phyloP scores from a whole-genome alignment of 2,329 filamentous ascomycete genomes.

The Incumbomyces delicatus region DNA sequence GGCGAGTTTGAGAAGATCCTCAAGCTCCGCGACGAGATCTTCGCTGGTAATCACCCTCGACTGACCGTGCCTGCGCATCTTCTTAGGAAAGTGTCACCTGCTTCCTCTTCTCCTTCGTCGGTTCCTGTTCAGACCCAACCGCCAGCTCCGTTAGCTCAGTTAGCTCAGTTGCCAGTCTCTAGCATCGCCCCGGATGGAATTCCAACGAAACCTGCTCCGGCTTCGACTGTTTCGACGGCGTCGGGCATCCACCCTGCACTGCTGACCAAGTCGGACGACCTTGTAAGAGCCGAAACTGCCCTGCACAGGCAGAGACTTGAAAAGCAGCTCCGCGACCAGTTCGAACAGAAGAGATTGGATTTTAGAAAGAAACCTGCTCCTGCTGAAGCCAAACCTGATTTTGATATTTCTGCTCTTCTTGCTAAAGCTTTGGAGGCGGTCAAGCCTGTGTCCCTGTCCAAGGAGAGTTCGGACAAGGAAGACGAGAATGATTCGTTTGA shows the following conservation, averaged over 20 bases:
- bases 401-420: slow-evolving; percentile 65
- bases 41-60: slow-evolving; percentile 59
- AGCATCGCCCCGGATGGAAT: slow-evolving; percentile 11
- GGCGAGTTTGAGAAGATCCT: slow-evolving; percentile 71
- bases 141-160: slow-evolving; percentile 18
- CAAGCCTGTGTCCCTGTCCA: slow-evolving; percentile 54
- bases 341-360: slow-evolving; percentile 52
- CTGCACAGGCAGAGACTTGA: slow-evolving; percentile 75
- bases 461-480: slow-evolving; percentile 39
- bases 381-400: slow-evolving; percentile 49
- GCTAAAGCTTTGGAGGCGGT: slow-evolving; percentile 61
- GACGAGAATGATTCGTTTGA: slow-evolving; percentile 63
- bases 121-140: slow-evolving; percentile 21
- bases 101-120: slow-evolving; percentile 17
- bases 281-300: slow-evolving; percentile 72
- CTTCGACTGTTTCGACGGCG: slow-evolving; percentile 29
- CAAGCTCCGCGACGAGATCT: slow-evolving; percentile 67
- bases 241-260: slow-evolving; percentile 73
- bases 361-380: slow-evolving; percentile 40
- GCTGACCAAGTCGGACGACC: slow-evolving; percentile 73
- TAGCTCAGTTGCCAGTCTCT: slow-evolving; percentile 12
- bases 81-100: slow-evolving; percentile 31
- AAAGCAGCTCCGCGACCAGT: slow-evolving; percentile 63
- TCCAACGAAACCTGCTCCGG: slow-evolving; percentile 6
- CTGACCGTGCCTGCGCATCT: slow-evolving; percentile 48